phyloP scores from a whole-genome alignment of 2,329 filamentous ascomycete genomes.

The Xylaria sp. region DNA sequence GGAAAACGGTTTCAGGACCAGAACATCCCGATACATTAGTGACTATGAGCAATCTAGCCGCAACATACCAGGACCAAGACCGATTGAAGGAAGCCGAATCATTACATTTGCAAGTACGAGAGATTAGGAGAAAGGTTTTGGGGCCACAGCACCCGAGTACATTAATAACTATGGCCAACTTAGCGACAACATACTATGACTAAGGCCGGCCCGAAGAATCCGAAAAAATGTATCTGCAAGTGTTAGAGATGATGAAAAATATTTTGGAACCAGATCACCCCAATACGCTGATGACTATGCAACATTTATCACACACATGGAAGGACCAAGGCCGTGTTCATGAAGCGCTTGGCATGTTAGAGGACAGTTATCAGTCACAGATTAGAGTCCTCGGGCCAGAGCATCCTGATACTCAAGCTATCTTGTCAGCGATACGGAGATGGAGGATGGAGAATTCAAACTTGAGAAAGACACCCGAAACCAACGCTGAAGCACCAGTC shows the following conservation, averaged over 20 bases:
- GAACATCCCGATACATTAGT: neutral
- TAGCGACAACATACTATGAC: neutral
- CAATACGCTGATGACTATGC: neutral
- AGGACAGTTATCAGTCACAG: neutral
- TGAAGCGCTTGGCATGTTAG: neutral
- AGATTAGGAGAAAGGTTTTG: neutral
- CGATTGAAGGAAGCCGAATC: neutral
- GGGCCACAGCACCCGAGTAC: neutral
- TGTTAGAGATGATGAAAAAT: neutral
- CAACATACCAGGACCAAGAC: neutral
- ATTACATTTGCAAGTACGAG: neutral
- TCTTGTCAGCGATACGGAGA: neutral
- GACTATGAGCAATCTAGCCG: constrained; percentile 5
- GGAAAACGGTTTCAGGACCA: neutral
- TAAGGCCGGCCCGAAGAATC: neutral
- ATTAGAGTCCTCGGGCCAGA: neutral
- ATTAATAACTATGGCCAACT: neutral
- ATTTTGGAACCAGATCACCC: neutral
- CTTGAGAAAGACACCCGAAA: neutral
- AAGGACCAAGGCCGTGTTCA: neutral
- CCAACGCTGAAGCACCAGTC: neutral
- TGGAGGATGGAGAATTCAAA: neutral
- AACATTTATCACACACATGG: neutral
- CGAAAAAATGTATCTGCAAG: neutral
- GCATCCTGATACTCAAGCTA: neutral